These are phyloP conservation scores for Lentinula raphanica DNA, from an alignment of 768 basidiomycete genomes.

Conservation along the genomic window DNA sequence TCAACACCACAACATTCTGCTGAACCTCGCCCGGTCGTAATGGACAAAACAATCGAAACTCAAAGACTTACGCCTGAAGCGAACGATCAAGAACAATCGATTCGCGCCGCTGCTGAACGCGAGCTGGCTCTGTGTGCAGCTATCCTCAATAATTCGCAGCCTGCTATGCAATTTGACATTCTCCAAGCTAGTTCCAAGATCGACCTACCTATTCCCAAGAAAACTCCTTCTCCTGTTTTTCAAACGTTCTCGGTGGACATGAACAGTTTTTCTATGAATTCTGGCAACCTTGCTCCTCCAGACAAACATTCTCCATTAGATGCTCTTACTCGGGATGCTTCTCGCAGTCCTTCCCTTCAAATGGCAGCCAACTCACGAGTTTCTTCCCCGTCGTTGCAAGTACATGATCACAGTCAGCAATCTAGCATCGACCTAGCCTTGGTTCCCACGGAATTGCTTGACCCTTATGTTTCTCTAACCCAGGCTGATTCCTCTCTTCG, in stretches of 20 bases:
- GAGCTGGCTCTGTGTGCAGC: neutral
- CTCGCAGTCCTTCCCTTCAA: neutral
- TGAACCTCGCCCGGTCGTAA: neutral
- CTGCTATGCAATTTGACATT: neutral
- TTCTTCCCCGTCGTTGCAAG: neutral
- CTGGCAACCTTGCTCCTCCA: neutral
- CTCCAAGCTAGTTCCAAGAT: neutral
- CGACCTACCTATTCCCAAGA: conserved; percentile 10
- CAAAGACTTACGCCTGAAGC: neutral
- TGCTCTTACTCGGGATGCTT: neutral
- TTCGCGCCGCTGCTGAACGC: neutral
- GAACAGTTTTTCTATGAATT: neutral
- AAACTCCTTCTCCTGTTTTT: conserved; percentile 10
- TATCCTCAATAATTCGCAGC: neutral
- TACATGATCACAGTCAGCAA: neutral
- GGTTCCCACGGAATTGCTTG: neutral
- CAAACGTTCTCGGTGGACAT: conserved; percentile 10
- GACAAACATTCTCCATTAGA: neutral
- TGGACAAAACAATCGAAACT: neutral
- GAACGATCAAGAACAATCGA: neutral
- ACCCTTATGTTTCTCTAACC: neutral
- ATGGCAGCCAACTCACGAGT: neutral
- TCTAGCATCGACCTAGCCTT: neutral
- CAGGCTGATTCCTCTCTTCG: conserved; percentile 4
- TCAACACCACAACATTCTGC: neutral